Conservation (phyloP, 1,284 basidiomycete genomes). For the Uromyces viciae-fabae region DNA sequence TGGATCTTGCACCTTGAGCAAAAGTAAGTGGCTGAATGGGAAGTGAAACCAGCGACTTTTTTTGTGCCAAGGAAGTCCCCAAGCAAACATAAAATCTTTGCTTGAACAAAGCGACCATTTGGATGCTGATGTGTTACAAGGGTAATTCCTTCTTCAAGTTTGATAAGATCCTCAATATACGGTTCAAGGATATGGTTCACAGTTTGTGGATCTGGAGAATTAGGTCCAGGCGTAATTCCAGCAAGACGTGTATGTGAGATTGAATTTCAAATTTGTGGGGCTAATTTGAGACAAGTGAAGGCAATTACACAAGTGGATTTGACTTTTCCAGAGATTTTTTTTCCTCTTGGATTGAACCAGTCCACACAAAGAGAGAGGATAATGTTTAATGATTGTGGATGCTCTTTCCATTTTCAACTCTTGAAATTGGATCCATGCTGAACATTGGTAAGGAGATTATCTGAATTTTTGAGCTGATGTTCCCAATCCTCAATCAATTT, state of each 20-base stretch:
- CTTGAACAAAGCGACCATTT: background rate
- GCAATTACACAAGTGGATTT: conserved; percentile 3
- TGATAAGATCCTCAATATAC: background rate
- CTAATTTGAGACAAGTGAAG: conserved; percentile 15
- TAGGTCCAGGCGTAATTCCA: conserved; percentile 21
- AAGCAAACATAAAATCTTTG: conserved; percentile 12
- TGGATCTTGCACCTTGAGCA: conserved; percentile 12
- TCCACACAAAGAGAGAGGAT: conserved; percentile 1
- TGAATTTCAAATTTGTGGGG: background rate
- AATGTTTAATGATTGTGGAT: background rate
- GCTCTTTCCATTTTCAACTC: background rate
- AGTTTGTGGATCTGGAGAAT: background rate
- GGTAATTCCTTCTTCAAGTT: conserved; percentile 1
- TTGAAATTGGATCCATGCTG: background rate
- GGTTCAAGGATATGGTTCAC: conserved; percentile 8
- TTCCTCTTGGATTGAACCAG: conserved; percentile 25
- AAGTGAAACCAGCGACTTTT: conserved; percentile 22
- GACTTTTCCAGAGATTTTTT: background rate
- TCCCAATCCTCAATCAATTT: background rate
- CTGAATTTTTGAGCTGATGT: background rate
- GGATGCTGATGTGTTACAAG: conserved; percentile 21
- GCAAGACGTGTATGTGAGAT: background rate
- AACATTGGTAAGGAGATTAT: background rate
- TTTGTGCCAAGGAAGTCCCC: conserved; percentile 26
- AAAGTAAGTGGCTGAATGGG: conserved; percentile 7